Evolutionary conservation across 2,329 filamentous ascomycete genomes (phyloP).

Genomic region (Microsporum audouinii): DNA sequence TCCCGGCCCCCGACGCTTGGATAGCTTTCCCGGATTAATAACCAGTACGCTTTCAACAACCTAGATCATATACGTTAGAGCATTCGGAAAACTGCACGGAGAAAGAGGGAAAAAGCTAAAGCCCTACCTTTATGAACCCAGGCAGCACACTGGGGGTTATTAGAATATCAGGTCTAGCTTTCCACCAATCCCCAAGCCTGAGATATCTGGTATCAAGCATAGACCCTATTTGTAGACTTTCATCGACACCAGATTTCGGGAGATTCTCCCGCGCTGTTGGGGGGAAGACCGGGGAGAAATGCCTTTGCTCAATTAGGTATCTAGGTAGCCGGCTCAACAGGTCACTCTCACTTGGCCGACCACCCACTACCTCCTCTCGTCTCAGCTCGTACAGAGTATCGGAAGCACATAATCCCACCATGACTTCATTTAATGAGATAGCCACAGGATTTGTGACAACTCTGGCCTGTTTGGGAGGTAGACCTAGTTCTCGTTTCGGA

Average conservation of each 20-base stretch:
- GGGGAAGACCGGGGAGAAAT: conserved; percentile 84
- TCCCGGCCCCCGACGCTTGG: conserved; percentile 71
- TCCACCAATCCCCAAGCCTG: conserved; percentile 83
- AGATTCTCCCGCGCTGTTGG: conserved; percentile 57
- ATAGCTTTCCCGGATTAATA: conserved; percentile 80
- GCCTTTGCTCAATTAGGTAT: conserved; percentile 76
- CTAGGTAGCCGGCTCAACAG: conserved; percentile 59
- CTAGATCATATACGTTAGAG: conserved; percentile 35
- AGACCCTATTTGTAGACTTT: conserved; percentile 56
- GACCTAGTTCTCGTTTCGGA: conserved; percentile 57
- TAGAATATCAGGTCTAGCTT: conserved; percentile 72
- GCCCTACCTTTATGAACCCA: conserved; percentile 71
- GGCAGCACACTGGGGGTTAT: conserved; percentile 71
- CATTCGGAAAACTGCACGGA: background rate
- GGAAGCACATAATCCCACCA: conserved; percentile 70
- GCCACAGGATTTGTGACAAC: conserved; percentile 87
- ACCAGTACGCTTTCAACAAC: conserved; percentile 82
- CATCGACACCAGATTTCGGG: conserved; percentile 51
- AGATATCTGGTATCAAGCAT: conserved; percentile 74
- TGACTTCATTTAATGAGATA: conserved; percentile 73
- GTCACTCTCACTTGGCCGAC: conserved; percentile 46
- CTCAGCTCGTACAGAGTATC: conserved; percentile 74
- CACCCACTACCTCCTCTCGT: conserved; percentile 56
- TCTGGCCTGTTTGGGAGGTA: conserved; percentile 58
- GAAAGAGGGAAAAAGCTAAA: background rate